Evolutionary conservation across 306 rosid species (phyloP), one percentile per base, ranked within the genome.

Genomic region (Quercus cerris): DNA sequence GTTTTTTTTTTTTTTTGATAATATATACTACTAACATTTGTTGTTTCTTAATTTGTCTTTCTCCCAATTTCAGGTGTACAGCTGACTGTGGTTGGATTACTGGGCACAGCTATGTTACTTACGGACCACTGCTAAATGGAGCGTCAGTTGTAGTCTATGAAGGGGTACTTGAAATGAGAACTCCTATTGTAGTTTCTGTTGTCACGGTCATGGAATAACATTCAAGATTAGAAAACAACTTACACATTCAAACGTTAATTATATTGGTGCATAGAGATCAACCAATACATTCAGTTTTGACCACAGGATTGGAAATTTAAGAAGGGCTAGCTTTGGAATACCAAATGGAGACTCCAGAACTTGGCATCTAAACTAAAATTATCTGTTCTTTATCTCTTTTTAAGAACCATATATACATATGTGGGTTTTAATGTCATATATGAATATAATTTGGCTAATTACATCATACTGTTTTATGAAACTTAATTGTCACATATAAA

Each of bases 41-140:
- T 56, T 59, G 18, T 77, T 62, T 54, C 80, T 57, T 28, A 73
- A 75, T 74, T 54, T 55, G 64, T 67, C 76, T 41, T 76, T 73
- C 13, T 56, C 70, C 79, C 81, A 77, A 76, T 76, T 79, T 57
- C 70, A 96, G 99, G 98, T 96, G 99, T 85, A 90, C 98, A 49
- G 99, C 99, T 79, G 99, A 96, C 80, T 96, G 99, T 90, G 99
- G 99, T 84, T 96, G 99, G 99, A 91, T 96, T 78, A 96, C 98
- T 25, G 99, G 99, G 83, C 99, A 96, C 84, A 95, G 99, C 87
- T 95, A 95, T 81, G 98, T 95, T 79, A 88, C 98, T 68, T 95
- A 95, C 73, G 99, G 99, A 83, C 99, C 98, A 49, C 78, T 95
- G 82, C 93, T 95, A 78, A 95, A 95, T 86, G 99, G 98, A 80